Evolutionary conservation across 23 red algal species (phyloP).

Genomic region (Agarophyton chilense): DNA sequence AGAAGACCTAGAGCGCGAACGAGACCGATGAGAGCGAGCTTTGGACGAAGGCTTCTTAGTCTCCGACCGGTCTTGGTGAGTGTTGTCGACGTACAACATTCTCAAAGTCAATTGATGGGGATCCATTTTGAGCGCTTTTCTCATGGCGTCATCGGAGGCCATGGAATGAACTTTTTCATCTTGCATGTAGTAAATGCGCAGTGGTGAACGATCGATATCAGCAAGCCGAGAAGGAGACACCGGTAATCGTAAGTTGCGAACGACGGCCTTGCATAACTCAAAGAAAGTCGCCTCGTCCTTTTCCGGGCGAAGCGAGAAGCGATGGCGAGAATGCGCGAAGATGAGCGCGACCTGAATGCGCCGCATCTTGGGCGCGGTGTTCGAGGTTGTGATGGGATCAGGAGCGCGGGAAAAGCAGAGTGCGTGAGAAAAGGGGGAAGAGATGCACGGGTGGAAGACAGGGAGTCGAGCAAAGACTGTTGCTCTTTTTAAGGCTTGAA

Average conservation of each 20-base stretch:
- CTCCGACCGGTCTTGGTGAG: slow-evolving; percentile 2
- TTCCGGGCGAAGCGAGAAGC: not conserved
- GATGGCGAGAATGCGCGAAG: not conserved
- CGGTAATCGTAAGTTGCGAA: not conserved
- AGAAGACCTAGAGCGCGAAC: not conserved
- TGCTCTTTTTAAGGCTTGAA: too few relatives aligned
- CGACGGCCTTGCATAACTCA: not conserved
- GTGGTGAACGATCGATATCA: not conserved
- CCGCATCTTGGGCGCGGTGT: not conserved
- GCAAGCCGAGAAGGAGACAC: not conserved
- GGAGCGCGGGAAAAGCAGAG: too few relatives aligned
- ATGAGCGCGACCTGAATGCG: not conserved
- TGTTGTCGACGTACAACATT: slow-evolving; percentile 21
- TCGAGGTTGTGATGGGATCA: too few relatives aligned
- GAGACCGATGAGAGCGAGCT: not conserved
- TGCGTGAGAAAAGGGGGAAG: too few relatives aligned
- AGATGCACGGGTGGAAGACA: too few relatives aligned
- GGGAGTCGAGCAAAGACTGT: too few relatives aligned
- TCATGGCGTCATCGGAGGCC: not conserved
- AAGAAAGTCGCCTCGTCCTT: not conserved
- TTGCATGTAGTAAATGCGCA: not conserved
- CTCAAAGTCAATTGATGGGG: not conserved
- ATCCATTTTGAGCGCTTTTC: not conserved
- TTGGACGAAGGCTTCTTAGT: not conserved
- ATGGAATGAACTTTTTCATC: not conserved